Conservation (phyloP, 2,329 filamentous ascomycete species). For the Clonostachys rosea region DNA sequence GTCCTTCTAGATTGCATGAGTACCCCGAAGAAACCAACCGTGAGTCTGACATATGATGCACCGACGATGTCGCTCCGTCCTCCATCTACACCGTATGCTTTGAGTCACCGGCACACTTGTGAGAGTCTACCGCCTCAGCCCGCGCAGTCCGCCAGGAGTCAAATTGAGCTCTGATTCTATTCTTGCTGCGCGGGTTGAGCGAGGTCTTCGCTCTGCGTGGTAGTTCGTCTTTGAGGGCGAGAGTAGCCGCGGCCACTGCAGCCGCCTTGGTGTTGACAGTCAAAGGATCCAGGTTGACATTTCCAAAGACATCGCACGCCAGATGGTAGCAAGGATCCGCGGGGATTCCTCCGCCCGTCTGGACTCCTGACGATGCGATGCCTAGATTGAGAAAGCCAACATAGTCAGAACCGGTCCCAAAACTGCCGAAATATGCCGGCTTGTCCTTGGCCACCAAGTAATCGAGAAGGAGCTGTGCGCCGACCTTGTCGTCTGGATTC, state of each 20-base stretch:
- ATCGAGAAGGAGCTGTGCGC: slow-evolving; percentile 20
- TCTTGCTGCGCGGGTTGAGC: background rate
- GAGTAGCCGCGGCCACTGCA: slow-evolving; percentile 39
- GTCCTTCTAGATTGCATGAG: no score
- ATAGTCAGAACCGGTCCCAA: slow-evolving; percentile 28
- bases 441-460: slow-evolving; percentile 19
- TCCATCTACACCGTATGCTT: no score
- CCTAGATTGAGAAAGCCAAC: slow-evolving; percentile 27
- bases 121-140: background rate
- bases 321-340: slow-evolving; percentile 31
- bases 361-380: slow-evolving; percentile 29
- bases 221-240: slow-evolving; percentile 14
- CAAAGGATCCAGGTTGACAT: slow-evolving; percentile 34
- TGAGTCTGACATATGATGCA: no score
- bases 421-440: slow-evolving; percentile 18
- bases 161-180: background rate
- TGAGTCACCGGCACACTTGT: background rate
- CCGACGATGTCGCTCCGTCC: no score
- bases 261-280: slow-evolving; percentile 36
- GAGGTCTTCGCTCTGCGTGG: slow-evolving; percentile 7
- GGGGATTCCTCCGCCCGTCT: slow-evolving; percentile 23
- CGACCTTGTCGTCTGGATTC: slow-evolving; percentile 19
- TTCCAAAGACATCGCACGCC: slow-evolving; percentile 30
- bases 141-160: background rate
- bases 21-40: no score